Evolutionary conservation across 2,329 filamentous ascomycete species (phyloP), one percentile per base, ranked within the genome.

Genomic region (Microdochium paspali): DNA sequence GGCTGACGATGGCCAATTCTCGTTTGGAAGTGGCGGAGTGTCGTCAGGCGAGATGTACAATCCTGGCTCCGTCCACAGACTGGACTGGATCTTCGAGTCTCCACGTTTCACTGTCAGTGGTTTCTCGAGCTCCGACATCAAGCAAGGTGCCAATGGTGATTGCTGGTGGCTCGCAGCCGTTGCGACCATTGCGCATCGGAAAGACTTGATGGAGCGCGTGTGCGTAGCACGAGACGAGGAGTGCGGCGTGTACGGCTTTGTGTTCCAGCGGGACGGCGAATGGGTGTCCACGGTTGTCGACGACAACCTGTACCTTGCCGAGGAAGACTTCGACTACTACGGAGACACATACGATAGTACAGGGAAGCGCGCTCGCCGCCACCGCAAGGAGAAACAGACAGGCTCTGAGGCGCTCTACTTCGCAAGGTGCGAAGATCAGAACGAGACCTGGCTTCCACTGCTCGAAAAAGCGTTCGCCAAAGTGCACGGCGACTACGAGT

Each of bases 401-500:
- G 84, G 84, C 4, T 85, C 81, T 0, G 72, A 81, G 47, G 80
- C 84, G 1, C 65, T 88, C 2, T 84, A 82, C 59, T 88, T 87
- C 63, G 80, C 82, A 3, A 78, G 80, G 54, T 87, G 84, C 61
- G 73, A 74, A 21, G 79, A 85, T 49, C 70, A 74, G 1, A 86
- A 87, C 56, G 84, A 87, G 61, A 88, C 83, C 0, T 88, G 84
- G 84, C 69, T 88, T 21, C 84, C 84, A 0, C 64, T 88, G 44
- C 71, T 88, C 2, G 84, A 87, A 56, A 88, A 88, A 59, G 84
- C 84, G 5, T 87, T 84, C 57, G 84, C 85, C n/a, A 89, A 89
- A 59, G 79, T 80, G 0, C 84, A 88, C 51, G 84, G 83, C 2
- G 85, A 88, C 56, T 89, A 84, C 51, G 74, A 73, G 24, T 72